phyloP scores from a whole-genome alignment of 495 filamentous ascomycete genomes.

The Daldinia caldariorum region DNA sequence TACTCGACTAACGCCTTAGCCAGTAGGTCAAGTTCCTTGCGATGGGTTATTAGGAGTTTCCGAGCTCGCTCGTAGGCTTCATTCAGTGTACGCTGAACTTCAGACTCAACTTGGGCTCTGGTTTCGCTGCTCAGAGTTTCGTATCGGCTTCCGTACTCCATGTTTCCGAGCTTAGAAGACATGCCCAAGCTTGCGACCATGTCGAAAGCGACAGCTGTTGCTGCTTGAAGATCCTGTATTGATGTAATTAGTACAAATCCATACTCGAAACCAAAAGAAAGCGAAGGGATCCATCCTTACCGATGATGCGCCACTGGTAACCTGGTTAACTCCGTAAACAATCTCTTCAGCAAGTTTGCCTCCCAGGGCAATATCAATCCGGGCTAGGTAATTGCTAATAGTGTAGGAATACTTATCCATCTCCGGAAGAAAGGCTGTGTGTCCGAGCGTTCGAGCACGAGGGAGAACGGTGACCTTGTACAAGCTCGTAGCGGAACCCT shows the following conservation, averaged over 20 bases:
- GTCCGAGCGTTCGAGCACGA: slow-evolving; percentile 82
- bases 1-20: slow-evolving; percentile 93
- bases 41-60: slow-evolving; percentile 72
- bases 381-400: slow-evolving; percentile 75
- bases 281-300: slow-evolving; percentile 61
- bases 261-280: slow-evolving; percentile 1
- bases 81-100: slow-evolving; percentile 86
- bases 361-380: slow-evolving; percentile 85
- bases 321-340: slow-evolving; percentile 85
- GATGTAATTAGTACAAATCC: slow-evolving; percentile 34
- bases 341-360: slow-evolving; percentile 96
- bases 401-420: slow-evolving; percentile 87
- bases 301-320: slow-evolving; percentile 80
- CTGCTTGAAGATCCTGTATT: slow-evolving; percentile 78
- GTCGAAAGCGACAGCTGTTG: slow-evolving; percentile 79
- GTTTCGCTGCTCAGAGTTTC: slow-evolving; percentile 84
- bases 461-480: slow-evolving; percentile 99
- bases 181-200: slow-evolving; percentile 91
- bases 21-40: slow-evolving; percentile 84
- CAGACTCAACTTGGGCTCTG: slow-evolving; percentile 81
- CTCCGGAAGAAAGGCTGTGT: slow-evolving; percentile 85
- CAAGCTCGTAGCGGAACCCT: slow-evolving; percentile 71
- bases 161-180: slow-evolving; percentile 86
- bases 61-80: slow-evolving; percentile 80
- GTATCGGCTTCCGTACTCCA: slow-evolving; percentile 84